A percentile compares a stretch with the other conserved stretches of the same genome.
phyloP scores from a whole-genome alignment of 495 filamentous ascomycete species.

The Penicillium chermesinum region DNA sequence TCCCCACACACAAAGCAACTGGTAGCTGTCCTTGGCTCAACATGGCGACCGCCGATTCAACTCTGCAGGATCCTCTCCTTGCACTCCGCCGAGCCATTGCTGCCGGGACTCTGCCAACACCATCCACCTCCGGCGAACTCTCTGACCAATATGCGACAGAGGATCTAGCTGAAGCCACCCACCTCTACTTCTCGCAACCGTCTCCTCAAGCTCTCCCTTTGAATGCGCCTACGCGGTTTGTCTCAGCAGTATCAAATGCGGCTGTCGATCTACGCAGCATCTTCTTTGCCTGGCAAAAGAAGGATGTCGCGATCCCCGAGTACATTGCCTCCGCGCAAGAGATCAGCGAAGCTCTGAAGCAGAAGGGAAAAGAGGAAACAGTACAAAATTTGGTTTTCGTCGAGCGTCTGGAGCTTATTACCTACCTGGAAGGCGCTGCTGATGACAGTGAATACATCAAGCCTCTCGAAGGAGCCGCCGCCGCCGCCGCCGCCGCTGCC shows the following conservation, averaged over 20 bases:
- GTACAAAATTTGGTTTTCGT: constrained; percentile 86
- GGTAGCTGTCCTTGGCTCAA: no score
- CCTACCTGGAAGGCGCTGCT: constrained; percentile 83
- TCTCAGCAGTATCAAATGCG: constrained; percentile 53
- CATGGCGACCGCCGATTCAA: constrained; percentile 33
- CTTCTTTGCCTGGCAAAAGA: constrained; percentile 91
- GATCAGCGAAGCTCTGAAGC: constrained; percentile 72
- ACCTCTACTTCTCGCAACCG: constrained; percentile 70
- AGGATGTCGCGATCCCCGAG: constrained; percentile 77
- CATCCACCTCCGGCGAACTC: constrained; percentile 61
- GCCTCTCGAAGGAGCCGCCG: constrained; percentile 59
- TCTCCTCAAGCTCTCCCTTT: constrained; percentile 64
- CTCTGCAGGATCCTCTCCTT: constrained; percentile 64
- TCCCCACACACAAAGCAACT: not conserved
- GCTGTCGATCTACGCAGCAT: constrained; percentile 87
- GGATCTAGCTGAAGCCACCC: constrained; percentile 69
- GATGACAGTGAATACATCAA: constrained; percentile 92
- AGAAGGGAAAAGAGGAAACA: constrained; percentile 39
- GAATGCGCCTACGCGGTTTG: constrained; percentile 75
- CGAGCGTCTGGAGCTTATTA: constrained; percentile 82
- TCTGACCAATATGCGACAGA: constrained; percentile 39
- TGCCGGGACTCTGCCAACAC: constrained; percentile 56
- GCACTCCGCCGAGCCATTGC: constrained; percentile 76
- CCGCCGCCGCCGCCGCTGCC: constrained; percentile 46
- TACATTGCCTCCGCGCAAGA: constrained; percentile 80